phyloP scores from a whole-genome alignment of 257 asterid species.

The Przewalskia tangutica region DNA sequence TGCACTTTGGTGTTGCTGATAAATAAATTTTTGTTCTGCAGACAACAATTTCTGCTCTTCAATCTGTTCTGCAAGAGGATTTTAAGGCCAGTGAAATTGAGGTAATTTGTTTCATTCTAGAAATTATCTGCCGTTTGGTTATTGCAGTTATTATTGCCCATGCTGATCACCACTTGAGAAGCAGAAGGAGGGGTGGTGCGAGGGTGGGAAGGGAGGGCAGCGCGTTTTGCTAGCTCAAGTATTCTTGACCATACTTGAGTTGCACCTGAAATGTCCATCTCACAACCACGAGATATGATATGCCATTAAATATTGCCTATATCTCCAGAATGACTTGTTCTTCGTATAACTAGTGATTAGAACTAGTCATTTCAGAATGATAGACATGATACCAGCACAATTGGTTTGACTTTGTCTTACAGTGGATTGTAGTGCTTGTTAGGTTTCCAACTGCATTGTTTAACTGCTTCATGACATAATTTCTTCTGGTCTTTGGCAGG shows the following conservation, averaged over 20 bases:
- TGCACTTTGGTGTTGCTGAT: not conserved
- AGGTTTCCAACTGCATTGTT: not conserved
- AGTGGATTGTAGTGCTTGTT: not conserved
- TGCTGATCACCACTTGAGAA: not conserved
- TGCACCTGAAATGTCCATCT: not conserved
- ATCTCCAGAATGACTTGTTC: not conserved
- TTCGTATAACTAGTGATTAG: not conserved
- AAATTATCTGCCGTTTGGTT: not conserved
- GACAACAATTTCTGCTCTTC: slow-evolving; percentile 93
- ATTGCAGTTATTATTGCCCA: not conserved
- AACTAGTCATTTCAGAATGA: not conserved
- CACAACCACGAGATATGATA: not conserved
- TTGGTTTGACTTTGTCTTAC: not conserved
- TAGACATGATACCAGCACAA: not conserved
- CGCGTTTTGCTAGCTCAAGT: not conserved
- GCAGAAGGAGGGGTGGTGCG: not conserved
- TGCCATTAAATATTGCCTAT: not conserved
- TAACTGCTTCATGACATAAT: not conserved
- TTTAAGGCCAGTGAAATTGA: slow-evolving; percentile 97
- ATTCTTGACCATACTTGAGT: not conserved
- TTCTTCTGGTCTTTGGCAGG: slow-evolving; percentile 31
- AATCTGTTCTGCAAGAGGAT: slow-evolving; percentile 95
- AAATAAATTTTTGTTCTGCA: slow-evolving; percentile 22
- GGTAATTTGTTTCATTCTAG: slow-evolving; percentile 31
- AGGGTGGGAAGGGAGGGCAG: not conserved